phyloP scores from a whole-genome alignment of 441 rosid species.

The Populus hybrid region DNA sequence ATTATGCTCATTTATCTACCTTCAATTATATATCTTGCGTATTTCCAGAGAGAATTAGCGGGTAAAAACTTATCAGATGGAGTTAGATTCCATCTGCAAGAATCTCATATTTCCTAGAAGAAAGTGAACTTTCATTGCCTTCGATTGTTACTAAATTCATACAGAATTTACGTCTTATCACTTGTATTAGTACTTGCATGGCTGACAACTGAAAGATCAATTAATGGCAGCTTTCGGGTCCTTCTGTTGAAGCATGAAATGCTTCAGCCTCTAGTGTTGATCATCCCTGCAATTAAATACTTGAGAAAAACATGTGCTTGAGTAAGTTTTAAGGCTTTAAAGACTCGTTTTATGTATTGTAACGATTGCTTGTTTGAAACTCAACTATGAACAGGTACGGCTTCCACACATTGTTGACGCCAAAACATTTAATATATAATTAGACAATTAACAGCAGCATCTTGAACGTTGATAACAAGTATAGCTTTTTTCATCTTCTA shows the following conservation, averaged over 20 bases:
- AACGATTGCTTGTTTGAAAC: neutral
- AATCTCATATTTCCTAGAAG: too few relatives aligned
- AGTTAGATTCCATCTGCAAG: too few relatives aligned
- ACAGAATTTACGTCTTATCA: neutral
- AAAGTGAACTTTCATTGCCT: too few relatives aligned
- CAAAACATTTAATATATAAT: neutral
- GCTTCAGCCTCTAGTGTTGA: neutral
- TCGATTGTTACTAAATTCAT: too few relatives aligned
- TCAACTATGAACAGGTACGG: neutral
- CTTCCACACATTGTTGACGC: neutral
- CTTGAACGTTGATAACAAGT: neutral
- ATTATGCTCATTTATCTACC: too few relatives aligned
- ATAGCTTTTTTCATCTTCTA: neutral
- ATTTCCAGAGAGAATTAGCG: too few relatives aligned
- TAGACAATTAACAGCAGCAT: neutral
- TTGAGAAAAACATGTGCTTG: neutral
- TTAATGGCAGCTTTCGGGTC: neutral
- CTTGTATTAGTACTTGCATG: neutral
- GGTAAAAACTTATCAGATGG: too few relatives aligned
- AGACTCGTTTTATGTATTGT: too few relatives aligned
- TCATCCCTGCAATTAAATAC: neutral
- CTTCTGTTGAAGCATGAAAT: neutral
- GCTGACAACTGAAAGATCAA: neutral
- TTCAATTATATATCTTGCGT: too few relatives aligned
- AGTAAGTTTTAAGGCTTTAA: neutral